Percentiles rank a stretch among this genome's conserved stretches.
These are phyloP conservation scores for Knoxdaviesia proteae DNA, from an alignment of 2,329 filamentous ascomycete genomes.

Conservation along the genomic window DNA sequence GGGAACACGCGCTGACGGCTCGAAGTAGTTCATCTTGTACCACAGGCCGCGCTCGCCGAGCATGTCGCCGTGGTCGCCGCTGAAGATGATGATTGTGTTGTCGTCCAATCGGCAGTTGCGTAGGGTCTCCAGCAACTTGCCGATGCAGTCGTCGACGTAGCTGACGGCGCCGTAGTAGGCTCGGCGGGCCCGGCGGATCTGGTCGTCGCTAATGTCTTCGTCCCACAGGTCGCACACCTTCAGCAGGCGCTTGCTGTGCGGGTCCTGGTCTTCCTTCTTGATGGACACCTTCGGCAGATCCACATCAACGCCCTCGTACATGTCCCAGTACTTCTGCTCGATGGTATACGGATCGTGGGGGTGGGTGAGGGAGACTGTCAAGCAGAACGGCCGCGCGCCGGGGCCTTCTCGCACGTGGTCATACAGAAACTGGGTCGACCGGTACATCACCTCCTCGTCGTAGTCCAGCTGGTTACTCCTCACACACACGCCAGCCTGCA, in stretches of 20 bases:
- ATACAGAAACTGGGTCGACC: slow-evolving; percentile 73
- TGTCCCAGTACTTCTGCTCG: slow-evolving; percentile 79
- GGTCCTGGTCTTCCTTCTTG: slow-evolving; percentile 61
- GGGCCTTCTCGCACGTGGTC: slow-evolving; percentile 70
- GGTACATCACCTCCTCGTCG: slow-evolving; percentile 90
- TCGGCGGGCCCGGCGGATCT: slow-evolving; percentile 65
- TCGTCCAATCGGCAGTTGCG: slow-evolving; percentile 63
- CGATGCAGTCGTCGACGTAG: slow-evolving; percentile 86
- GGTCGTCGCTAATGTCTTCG: slow-evolving; percentile 63
- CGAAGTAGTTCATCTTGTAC: slow-evolving; percentile 98
- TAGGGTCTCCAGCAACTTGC: slow-evolving; percentile 56
- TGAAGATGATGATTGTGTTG: slow-evolving; percentile 81
- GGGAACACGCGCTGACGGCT: slow-evolving; percentile 75
- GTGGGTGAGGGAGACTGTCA: slow-evolving; percentile 84
- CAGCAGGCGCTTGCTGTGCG: slow-evolving; percentile 70
- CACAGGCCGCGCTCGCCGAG: slow-evolving; percentile 77
- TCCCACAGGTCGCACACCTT: slow-evolving; percentile 77
- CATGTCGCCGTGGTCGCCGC: slow-evolving; percentile 91
- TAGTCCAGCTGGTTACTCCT: slow-evolving; percentile 91
- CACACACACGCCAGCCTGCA: slow-evolving; percentile 74
- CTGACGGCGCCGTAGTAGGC: slow-evolving; percentile 88
- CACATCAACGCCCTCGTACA: slow-evolving; percentile 79
- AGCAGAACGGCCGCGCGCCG: slow-evolving; percentile 54
- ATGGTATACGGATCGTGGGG: slow-evolving; percentile 93
- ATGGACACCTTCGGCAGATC: slow-evolving; percentile 60